Evolutionary conservation across 305 asterid genomes (phyloP), one percentile per base, ranked within the genome.

Genomic region (Plantago rigida): DNA sequence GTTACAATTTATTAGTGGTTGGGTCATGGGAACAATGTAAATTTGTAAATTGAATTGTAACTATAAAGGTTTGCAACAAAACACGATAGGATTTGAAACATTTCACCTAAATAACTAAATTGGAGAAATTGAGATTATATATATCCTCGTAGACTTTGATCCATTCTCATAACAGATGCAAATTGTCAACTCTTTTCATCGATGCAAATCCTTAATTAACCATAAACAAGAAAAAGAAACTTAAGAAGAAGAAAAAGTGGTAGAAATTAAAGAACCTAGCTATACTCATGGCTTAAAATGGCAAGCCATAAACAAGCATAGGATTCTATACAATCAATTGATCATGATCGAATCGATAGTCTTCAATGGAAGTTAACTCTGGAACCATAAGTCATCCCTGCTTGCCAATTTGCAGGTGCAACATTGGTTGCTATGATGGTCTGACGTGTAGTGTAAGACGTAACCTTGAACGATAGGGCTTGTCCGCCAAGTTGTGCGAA

Each of bases 321-420:
- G 49, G 46, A 9, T 55, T 51, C 36, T 54, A 29, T 5, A 13
- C 22, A 48, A 48, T 36, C 29, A 17, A 17, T 57, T 36, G 50
- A 8, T 56, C 14, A 10, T 34, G 28, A 14, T 3, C 8, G 39
- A 5, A 54, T 36, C 71, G 19, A 26, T 12, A 5, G 58, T 12
- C 42, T 4, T 79, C 69, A 89, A 71, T 19, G 89, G 73, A 89
- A 89, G 65, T 89, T 87, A 67, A 74, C 73, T 0, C 13, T 70
- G 34, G 82, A 62, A 22, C 74, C 51, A 52, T 87, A 89, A 72
- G 87, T 81, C 81, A 87, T 14, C n/a, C 97, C 95, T 0, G 56
- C 60, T 8, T 75, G 82, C 97, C 97, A 89, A 49, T 76, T 83
- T 0, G 94, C 74, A 8, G 97, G 97, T 13, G 88, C 94, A 60